phyloP scores from a whole-genome alignment of 2,329 filamentous ascomycete genomes.

The Alternaria atra region DNA sequence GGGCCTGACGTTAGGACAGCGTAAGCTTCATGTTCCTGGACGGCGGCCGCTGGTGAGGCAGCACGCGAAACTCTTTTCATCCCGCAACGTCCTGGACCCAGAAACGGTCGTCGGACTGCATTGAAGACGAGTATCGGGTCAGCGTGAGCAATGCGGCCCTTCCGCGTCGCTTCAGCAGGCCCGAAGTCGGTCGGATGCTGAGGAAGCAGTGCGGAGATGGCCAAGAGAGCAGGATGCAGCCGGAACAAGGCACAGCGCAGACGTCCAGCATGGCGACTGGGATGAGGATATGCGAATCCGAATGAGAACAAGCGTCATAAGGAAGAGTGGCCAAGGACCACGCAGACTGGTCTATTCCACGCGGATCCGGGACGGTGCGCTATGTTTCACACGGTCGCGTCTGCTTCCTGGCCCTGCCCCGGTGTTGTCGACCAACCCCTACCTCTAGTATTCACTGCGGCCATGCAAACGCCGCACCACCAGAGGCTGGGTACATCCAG shows the following conservation, averaged over 20 bases:
- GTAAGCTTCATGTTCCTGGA: conserved; percentile 44
- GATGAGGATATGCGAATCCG: conserved; percentile 27
- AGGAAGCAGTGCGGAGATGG: conserved; percentile 33
- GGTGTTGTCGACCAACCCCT: conserved; percentile 4
- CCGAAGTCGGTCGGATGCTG: conserved; percentile 30
- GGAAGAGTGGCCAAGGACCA: conserved; percentile 18
- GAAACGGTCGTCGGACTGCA: conserved; percentile 25
- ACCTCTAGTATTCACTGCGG: conserved; percentile 5
- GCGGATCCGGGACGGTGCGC: conserved; percentile 48
- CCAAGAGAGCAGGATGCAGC: conserved; percentile 22
- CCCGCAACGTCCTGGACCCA: conserved; percentile 20
- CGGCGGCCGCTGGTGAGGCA: conserved; percentile 36
- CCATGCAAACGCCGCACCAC: conserved; percentile 21
- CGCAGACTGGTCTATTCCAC: conserved; percentile 27
- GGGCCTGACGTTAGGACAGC: conserved; percentile 27
- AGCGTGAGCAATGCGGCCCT: conserved; percentile 14
- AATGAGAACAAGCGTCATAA: conserved; percentile 25
- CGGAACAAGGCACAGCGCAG: conserved; percentile 28
- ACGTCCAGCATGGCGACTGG: conserved; percentile 37
- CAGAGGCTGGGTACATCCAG: not conserved
- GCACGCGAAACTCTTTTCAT: conserved; percentile 29
- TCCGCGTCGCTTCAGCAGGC: conserved; percentile 22
- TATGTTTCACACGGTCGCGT: conserved; percentile 45
- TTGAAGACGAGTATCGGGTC: conserved; percentile 7
- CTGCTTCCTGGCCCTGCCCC: conserved; percentile 20